Percentiles rank a stretch among this genome's conserved stretches.
These are phyloP conservation scores for Leccinum subspadiceum DNA, from an alignment of 1,284 basidiomycete species.

Conservation along the genomic window DNA sequence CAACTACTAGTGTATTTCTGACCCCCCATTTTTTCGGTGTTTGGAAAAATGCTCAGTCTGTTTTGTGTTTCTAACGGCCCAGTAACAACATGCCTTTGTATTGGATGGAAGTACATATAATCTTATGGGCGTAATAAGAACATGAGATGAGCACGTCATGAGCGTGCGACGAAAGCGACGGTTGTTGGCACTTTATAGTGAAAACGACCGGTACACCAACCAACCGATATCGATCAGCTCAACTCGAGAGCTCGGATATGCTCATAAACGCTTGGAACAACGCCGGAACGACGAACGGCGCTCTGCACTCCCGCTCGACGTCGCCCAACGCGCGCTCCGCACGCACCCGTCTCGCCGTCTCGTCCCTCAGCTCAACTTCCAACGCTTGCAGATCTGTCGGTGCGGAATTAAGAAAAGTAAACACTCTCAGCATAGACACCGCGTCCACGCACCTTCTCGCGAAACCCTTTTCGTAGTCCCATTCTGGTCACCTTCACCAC, in stretches of 20 bases:
- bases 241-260: slow-evolving; percentile 30
- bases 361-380: slow-evolving; percentile 24
- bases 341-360: slow-evolving; percentile 19
- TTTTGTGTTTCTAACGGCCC: slow-evolving; percentile 1
- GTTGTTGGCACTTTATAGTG: background rate
- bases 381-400: slow-evolving; percentile 16
- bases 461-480: background rate
- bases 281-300: slow-evolving; percentile 34
- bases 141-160: background rate
- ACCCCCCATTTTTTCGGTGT: background rate
- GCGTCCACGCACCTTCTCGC: slow-evolving; percentile 15
- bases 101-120: slow-evolving; percentile 11
- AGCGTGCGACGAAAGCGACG: background rate
- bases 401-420: background rate
- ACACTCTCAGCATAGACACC: background rate
- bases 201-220: background rate
- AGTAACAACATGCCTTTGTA: slow-evolving; percentile 13
- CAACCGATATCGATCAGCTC: background rate
- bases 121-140: slow-evolving; percentile 12
- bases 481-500: background rate
- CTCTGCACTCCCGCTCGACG: slow-evolving; percentile 29
- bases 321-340: slow-evolving; percentile 28
- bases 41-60: background rate
- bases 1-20: slow-evolving; percentile 5
- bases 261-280: slow-evolving; percentile 30